Base-by-base conservation (phyloP, 108 stramenopile species). In the Fistulifera pelliculosa region DNA sequence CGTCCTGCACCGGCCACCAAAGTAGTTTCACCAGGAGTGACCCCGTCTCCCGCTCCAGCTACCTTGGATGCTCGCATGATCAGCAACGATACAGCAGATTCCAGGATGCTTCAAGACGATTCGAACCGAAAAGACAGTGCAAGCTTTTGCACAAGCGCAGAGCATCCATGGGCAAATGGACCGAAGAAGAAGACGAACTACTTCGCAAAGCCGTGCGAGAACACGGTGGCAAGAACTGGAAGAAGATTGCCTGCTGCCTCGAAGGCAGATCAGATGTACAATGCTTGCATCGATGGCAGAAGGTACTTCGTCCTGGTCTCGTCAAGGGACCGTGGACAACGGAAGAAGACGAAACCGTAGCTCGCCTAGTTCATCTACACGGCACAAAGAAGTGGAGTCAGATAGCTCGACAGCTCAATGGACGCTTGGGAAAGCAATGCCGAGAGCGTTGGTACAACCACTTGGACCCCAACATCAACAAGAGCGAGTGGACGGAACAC, bases 361-460 rank as follows among this genome's bases (percentile, higher is more conserved):
- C 76, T 38, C 62, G 73, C 12, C 60, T 95, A 13, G 85, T 88
- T 3, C 43, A 78, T 27, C 53, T 84, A 31, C 73, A 96, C 49
- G 91, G 91, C 1, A 85, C 83, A 51, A 87, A 94, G 74, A 87
- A 88, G 48, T 95, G 94, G 96, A 75, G 76, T 54, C 75, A 87
- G 50, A 94, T 99, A 61, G 95, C 96, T 14, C 57, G 85, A 26
- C 83, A 93, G 52, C 66, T 99, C 27, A 83, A 85, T 27, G 96
- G 96, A 22, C 72, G 98, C 0, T 74, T 96, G 14, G 96, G 96
- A 0, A 99, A 99, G 63, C 98, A 99, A 74, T 99, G 98, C 56
- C 94, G 98, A 21, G 98, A 99, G 60, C 86, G 98, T 15, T 99
- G 95, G 94, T 95, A 94, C 74, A 99, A 99, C 65, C 96, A 98